phyloP scores from a whole-genome alignment of 306 rosid species.

The Sicyos edulis region DNA sequence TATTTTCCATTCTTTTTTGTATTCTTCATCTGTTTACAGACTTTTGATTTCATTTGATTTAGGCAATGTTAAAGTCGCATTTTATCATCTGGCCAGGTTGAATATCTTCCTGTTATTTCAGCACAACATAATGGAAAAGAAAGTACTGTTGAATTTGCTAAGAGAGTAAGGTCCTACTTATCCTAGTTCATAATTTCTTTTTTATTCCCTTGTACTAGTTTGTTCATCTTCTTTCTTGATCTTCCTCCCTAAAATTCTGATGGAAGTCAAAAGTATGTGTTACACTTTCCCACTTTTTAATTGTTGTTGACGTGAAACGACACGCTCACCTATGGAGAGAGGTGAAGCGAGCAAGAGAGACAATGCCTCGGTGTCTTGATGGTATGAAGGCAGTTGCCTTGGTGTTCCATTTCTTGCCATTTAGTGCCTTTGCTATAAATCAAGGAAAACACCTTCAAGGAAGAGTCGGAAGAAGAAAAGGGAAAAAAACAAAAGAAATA shows the following conservation, averaged over 20 bases:
- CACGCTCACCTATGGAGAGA: not conserved
- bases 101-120: slow-evolving; percentile 82
- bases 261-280: not conserved
- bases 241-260: not conserved
- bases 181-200: slow-evolving; percentile 1
- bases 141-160: slow-evolving; percentile 56
- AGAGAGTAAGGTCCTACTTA: slow-evolving; percentile 56
- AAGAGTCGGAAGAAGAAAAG: too few species aligned
- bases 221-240: not conserved
- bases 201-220: not conserved
- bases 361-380: not conserved
- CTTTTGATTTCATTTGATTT: slow-evolving; percentile 18
- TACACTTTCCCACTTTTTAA: too few species aligned
- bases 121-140: slow-evolving; percentile 62
- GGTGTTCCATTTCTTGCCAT: not conserved
- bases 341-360: not conserved
- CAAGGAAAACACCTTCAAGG: not conserved
- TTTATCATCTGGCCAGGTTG: slow-evolving; percentile 59
- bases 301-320: not conserved
- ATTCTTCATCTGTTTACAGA: slow-evolving; percentile 12
- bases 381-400: not conserved
- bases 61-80: slow-evolving; percentile 20
- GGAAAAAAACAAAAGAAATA: too few species aligned
- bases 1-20: not conserved
- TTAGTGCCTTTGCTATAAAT: not conserved